Conservation (phyloP, 345 rosid species). For the Sonneratia alba region DNA sequence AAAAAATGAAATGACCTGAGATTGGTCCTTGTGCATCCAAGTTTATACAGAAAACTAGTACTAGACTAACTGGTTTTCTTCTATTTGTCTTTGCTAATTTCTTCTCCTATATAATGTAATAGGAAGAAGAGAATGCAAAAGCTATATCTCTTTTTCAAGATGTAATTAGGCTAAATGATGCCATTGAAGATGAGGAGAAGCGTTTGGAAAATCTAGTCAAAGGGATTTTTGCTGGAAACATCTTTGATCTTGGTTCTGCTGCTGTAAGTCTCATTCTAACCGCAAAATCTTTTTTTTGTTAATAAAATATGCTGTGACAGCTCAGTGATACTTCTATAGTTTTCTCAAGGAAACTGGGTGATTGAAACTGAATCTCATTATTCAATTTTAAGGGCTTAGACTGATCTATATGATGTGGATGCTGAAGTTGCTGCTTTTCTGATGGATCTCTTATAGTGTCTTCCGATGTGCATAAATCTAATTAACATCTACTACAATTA, state of each 20-base stretch:
- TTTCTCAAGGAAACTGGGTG: too few species aligned
- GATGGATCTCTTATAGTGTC: not conserved
- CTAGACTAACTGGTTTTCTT: not conserved
- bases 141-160: conserved; percentile 78
- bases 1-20: not conserved
- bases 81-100: not conserved
- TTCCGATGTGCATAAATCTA: not conserved
- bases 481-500: not conserved
- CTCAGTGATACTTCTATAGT: not conserved
- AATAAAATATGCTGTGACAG: not conserved
- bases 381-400: not conserved
- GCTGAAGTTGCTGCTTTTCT: not conserved
- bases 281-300: not conserved
- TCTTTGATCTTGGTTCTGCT: conserved; percentile 87
- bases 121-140: conserved; percentile 98
- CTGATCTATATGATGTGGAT: not conserved
- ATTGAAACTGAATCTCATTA: not conserved
- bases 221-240: conserved; percentile 96
- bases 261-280: not conserved
- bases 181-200: conserved; percentile 54
- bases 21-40: not conserved
- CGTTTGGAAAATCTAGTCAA: conserved; percentile 63
- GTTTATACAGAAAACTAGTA: not conserved
- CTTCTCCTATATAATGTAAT: not conserved
- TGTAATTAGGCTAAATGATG: conserved; percentile 65